Percentiles rank a stretch among this genome's conserved stretches.
Conservation (phyloP, 1,284 basidiomycete genomes). For the Ganoderma leucocontextum region DNA sequence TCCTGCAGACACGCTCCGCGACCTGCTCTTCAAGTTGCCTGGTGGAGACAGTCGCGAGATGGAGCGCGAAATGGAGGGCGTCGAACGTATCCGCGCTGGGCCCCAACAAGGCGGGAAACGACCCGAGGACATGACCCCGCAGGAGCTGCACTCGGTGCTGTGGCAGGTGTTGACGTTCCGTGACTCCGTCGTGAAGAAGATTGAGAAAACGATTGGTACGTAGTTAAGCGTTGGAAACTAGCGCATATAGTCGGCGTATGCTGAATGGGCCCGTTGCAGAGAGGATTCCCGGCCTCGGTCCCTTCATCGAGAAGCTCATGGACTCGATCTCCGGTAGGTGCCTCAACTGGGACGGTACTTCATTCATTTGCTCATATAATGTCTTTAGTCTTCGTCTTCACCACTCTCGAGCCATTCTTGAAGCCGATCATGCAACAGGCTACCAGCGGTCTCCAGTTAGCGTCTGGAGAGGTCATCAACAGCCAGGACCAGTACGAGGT, state of each 20-base stretch:
- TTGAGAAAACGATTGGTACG: slow-evolving; percentile 84
- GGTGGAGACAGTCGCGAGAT: slow-evolving; percentile 67
- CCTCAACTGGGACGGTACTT: not conserved
- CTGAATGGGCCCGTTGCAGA: slow-evolving; percentile 47
- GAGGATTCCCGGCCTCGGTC: slow-evolving; percentile 73
- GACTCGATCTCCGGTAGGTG: slow-evolving; percentile 74
- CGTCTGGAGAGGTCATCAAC: slow-evolving; percentile 82
- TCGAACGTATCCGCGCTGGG: slow-evolving; percentile 75
- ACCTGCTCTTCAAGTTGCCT: slow-evolving; percentile 67
- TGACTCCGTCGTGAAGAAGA: slow-evolving; percentile 85
- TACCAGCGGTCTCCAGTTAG: slow-evolving; percentile 64
- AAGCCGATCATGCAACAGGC: slow-evolving; percentile 77
- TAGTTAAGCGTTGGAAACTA: slow-evolving; percentile 32
- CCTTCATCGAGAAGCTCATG: slow-evolving; percentile 84
- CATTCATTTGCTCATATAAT: slow-evolving; percentile 7
- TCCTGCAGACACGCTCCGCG: slow-evolving; percentile 56
- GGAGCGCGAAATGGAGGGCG: slow-evolving; percentile 77
- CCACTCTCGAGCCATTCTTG: slow-evolving; percentile 80
- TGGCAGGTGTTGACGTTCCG: slow-evolving; percentile 91
- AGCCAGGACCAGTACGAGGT: slow-evolving; percentile 85
- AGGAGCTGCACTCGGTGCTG: slow-evolving; percentile 84
- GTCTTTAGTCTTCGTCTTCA: slow-evolving; percentile 76
- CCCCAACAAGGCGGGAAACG: slow-evolving; percentile 61
- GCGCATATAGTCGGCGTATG: not conserved
- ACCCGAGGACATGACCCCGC: slow-evolving; percentile 86